Evolutionary conservation across 2,329 filamentous ascomycete species (phyloP), one percentile per base, ranked within the genome.

Genomic region (Trichophyton schoenleinii): DNA sequence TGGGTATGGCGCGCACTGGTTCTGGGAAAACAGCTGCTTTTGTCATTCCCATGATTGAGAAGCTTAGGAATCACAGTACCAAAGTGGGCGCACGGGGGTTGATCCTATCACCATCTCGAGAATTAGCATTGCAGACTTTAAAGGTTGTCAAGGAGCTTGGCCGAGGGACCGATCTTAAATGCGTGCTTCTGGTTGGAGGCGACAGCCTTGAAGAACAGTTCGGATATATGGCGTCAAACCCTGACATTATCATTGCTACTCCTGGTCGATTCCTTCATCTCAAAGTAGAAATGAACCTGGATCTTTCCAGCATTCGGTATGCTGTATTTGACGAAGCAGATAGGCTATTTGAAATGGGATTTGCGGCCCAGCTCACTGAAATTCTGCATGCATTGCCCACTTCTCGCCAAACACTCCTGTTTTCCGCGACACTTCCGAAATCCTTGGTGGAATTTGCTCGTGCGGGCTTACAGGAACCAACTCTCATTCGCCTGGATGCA

Each of bases 21-120:
- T 97, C 91, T 20, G 94, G 94, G 78, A 99, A 99, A 79, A 99
- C 95, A 0, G 94, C 91, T 0, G 94, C 94, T 22, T 99, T 99
- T 73, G 91, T 97, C 28, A 95, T 99, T 66, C 94, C 94, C 49
- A 96, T 99, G 92, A 91, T 99, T 64, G 90, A 99, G 77, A 88
- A 87, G 66, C 79, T 99, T 64, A 95, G 91, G 74, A 82, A 84
- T 25, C 95, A 99, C 73, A 95, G 88, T 70, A 86, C 86, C 34
- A 87, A 87, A 69, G 86, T 97, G 65, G 94, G 95, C 59, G 85
- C 90, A 52, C 83, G 94, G 69, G 94, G 87, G 11, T 79, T 99
- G 63, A 87, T 99, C 64, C 76, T 99, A 72, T 96, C 91, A 13
- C 94, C 94, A 0, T 96, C 91, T 28, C 84, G 94, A 78, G 94